These are phyloP conservation scores for Phytophthora idaei DNA, from an alignment of 352 stramenopile species.

Conservation along the genomic window DNA sequence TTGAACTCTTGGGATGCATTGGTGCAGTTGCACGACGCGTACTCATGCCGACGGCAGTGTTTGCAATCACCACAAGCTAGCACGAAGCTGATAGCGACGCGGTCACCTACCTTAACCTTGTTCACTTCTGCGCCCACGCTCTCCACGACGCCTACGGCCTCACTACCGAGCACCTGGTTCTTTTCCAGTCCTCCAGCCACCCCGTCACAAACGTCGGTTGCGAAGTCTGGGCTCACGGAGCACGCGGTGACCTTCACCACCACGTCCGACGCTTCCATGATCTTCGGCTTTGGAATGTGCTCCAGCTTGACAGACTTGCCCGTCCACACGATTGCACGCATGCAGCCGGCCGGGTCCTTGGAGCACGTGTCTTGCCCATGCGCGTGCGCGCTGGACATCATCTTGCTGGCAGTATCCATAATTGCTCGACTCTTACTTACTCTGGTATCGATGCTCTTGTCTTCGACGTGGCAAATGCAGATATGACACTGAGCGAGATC, in stretches of 20 bases:
- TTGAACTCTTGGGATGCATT: slow-evolving; percentile 75
- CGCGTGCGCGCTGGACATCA: slow-evolving; percentile 31
- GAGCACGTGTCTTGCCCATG: slow-evolving; percentile 35
- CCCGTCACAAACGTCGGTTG: slow-evolving; percentile 46
- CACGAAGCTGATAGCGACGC: slow-evolving; percentile 77
- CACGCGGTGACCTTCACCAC: slow-evolving; percentile 71
- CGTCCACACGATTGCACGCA: slow-evolving; percentile 68
- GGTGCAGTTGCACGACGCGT: slow-evolving; percentile 70
- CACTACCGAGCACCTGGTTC: slow-evolving; percentile 69
- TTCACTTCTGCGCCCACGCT: slow-evolving; percentile 53
- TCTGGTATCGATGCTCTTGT: slow-evolving; percentile 13
- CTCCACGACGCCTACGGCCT: slow-evolving; percentile 70
- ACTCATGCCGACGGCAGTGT: slow-evolving; percentile 65
- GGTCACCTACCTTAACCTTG: slow-evolving; percentile 65
- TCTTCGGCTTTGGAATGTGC: slow-evolving; percentile 59
- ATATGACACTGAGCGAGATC: slow-evolving; percentile 14
- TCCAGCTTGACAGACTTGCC: slow-evolving; percentile 63
- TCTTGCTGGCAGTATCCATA: slow-evolving; percentile 38
- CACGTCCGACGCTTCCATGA: slow-evolving; percentile 55
- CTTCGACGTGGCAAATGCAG: slow-evolving; percentile 29
- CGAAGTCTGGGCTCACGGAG: slow-evolving; percentile 64
- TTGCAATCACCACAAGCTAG: slow-evolving; percentile 74
- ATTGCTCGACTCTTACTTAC: neutral
- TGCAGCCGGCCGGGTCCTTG: slow-evolving; percentile 47
- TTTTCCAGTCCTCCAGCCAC: slow-evolving; percentile 50